These are phyloP conservation scores for Camellia lanceoleosa DNA, from an alignment of 148 eudicot species.

Conservation along the genomic window DNA sequence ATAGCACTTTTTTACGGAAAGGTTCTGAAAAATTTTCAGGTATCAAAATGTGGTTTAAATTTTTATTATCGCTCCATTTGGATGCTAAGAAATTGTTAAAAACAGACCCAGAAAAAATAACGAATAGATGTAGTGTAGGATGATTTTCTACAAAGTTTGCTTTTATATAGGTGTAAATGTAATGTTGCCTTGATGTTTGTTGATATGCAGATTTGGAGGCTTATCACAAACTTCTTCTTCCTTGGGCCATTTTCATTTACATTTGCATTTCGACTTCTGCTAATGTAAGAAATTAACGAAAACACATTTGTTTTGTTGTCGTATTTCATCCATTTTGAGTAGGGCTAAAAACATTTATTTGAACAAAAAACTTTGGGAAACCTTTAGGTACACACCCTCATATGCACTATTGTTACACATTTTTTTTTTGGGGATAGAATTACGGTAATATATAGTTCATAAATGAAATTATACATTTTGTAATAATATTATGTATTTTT, in stretches of 20 bases:
- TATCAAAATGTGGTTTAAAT: background rate
- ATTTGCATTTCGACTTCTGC: constrained; percentile 32
- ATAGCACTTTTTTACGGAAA: constrained; percentile 25
- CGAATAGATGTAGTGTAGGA: too few species aligned
- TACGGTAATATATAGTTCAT: too few species aligned
- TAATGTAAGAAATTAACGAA: constrained; percentile 23
- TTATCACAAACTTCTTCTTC: constrained; percentile 42
- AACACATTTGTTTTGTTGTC: too few species aligned
- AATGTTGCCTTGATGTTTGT: background rate
- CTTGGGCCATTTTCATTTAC: constrained; percentile 31
- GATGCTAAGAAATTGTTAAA: background rate
- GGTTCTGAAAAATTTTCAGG: constrained; percentile 38
- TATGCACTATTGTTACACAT: too few species aligned
- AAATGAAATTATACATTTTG: too few species aligned
- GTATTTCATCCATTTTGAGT: too few species aligned
- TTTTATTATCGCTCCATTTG: background rate
- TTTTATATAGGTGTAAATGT: too few species aligned
- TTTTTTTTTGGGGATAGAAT: too few species aligned
- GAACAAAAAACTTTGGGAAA: too few species aligned
- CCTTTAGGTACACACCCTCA: too few species aligned
- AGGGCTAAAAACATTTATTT: too few species aligned
- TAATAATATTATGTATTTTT: too few species aligned
- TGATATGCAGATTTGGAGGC: constrained; percentile 42
- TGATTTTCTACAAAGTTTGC: background rate
- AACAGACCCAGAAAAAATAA: background rate